Evolutionary conservation across 2,329 filamentous ascomycete genomes (phyloP), one percentile per base, ranked within the genome.

Genomic region (Magnaporthiopsis incrustans): DNA sequence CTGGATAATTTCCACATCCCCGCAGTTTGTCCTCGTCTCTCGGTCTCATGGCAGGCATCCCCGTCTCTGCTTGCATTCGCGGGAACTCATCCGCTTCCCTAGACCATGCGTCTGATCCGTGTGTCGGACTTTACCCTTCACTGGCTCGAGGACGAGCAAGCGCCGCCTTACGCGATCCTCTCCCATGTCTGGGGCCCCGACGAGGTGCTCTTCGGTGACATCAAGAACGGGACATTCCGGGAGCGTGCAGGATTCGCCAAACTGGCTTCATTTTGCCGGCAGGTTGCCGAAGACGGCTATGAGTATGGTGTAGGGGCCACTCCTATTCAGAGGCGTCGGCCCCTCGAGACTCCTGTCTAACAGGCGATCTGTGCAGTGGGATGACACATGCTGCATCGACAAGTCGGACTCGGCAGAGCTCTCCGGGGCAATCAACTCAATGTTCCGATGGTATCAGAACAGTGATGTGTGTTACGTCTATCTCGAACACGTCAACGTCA

Each of bases 101-200:
- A n/a, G 44, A 57, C 38, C 2, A 68, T 71, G 68, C 56, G 67
- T 22, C 66, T 69, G 8, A 59, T 69, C 38, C 66, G 67, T 32
- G 62, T 62, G 1, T 32, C 56, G 7, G 67, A 64, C 5, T n/a
- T 65, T 6, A 25, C 15, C 14, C 66, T 68, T 2, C 58, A 63
- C 38, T 63, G 65, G 26, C 61, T 57, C 56, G 58, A 61, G 33
- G 53, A 35, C 57, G 53, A 22, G 64, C 61, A 30, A 61, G 68
- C 6, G 64, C 72, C 71, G 15, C 57, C 69, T 1, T 75, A 75
- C 64, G 73, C 70, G 3, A 74, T 75, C 7, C 67, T 76, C 12
- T 75, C 73, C 2, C 73, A 75, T 62, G 70, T 66, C 12, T 74
- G 73, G 73, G 67, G 66, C 15, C 61, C 67, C 1, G 72, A 68